A percentile compares a stretch with the other conserved stretches of the same genome.
These are phyloP conservation scores for Coemansia sp. DNA, from an alignment of 192 early-diverging fungal species.

Conservation along the genomic window DNA sequence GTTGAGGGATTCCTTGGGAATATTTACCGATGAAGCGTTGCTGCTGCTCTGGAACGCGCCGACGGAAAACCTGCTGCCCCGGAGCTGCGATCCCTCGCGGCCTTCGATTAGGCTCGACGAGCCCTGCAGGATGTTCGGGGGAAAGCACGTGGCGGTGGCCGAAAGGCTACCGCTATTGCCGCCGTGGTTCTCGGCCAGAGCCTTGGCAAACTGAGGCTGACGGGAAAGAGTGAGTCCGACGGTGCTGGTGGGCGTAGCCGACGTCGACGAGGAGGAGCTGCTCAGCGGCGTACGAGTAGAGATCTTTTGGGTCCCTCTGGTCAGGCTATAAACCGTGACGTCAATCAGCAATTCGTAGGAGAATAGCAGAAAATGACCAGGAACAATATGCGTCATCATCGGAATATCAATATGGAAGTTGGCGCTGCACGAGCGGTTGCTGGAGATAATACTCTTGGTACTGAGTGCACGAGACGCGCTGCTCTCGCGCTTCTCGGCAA, in stretches of 20 bases:
- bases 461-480: constrained; percentile 5
- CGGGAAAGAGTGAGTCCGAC: constrained; percentile 9
- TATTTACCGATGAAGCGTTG: not conserved
- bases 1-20: not conserved
- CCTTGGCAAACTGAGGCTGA: constrained; percentile 7
- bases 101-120: constrained; percentile 13
- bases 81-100: constrained; percentile 19
- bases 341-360: constrained; percentile 47
- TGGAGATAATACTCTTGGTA: constrained; percentile 17
- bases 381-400: constrained; percentile 20
- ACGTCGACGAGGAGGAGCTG: constrained; percentile 4
- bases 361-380: constrained; percentile 46
- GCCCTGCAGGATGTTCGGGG: constrained; percentile 12
- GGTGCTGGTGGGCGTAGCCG: constrained; percentile 19
- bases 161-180: constrained; percentile 17
- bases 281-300: constrained; percentile 39
- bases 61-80: constrained; percentile 25
- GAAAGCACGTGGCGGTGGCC: constrained; percentile 32
- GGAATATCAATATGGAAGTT: constrained; percentile 47
- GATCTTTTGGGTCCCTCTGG: constrained; percentile 32
- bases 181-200: constrained; percentile 16
- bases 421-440: constrained; percentile 37
- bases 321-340: constrained; percentile 37
- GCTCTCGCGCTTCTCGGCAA: constrained; percentile 17
- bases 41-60: constrained; percentile 28